These are phyloP conservation scores for Salix brachista DNA, from an alignment of 345 rosid genomes.

Conservation along the genomic window DNA sequence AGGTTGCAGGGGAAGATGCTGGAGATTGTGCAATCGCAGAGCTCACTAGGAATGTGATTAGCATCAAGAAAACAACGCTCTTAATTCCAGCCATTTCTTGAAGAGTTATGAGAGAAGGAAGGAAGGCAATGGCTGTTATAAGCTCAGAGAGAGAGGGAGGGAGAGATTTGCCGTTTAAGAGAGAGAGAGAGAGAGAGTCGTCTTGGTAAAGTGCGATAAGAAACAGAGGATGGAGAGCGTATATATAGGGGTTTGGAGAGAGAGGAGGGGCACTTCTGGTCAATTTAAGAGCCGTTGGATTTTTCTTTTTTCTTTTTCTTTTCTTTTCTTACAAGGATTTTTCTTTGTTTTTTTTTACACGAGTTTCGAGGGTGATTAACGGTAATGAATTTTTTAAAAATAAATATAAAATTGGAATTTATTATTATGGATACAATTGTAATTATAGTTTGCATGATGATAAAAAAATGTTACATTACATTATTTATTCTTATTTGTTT, in stretches of 20 bases:
- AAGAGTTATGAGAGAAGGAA: no score
- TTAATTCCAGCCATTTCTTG: background rate
- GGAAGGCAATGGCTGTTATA: background rate
- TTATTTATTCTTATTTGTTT: no score
- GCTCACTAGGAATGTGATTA: background rate
- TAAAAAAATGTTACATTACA: no score
- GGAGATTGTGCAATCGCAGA: slow-evolving; percentile 15
- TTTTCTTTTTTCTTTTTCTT: background rate
- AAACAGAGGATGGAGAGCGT: background rate
- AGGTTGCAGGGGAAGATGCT: background rate
- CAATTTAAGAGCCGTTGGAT: slow-evolving; percentile 6
- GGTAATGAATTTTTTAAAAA: background rate
- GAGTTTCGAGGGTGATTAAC: background rate
- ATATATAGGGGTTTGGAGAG: background rate
- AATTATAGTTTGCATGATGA: no score
- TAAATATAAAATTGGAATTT: background rate
- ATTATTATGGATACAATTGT: no score
- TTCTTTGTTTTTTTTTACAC: background rate
- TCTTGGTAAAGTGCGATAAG: background rate
- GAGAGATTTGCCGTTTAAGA: no score
- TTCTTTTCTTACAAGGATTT: background rate
- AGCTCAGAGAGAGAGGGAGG: background rate
- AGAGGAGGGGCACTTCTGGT: background rate
- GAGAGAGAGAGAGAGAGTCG: background rate
- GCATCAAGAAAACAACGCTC: background rate